Conservation (phyloP, 2,329 filamentous ascomycete genomes). For the Cytospora piceicola region DNA sequence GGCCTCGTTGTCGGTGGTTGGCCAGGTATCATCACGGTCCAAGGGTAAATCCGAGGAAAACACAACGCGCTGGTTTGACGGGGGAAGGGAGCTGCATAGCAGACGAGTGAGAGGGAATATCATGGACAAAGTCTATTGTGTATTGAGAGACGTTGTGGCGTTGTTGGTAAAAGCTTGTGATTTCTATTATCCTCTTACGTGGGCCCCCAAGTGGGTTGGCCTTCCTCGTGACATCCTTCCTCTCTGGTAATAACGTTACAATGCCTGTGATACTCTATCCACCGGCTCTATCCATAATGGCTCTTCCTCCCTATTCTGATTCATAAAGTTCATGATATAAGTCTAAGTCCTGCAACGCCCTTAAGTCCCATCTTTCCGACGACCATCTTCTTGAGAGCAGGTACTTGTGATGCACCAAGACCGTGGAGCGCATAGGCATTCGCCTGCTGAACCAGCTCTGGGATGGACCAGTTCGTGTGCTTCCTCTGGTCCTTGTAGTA, state of each 20-base stretch:
- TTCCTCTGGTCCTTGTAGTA: constrained; percentile 58
- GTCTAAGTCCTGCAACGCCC: constrained; percentile 52
- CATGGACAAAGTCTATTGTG: background rate
- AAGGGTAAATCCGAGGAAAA: no score
- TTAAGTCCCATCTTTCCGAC: constrained; percentile 63
- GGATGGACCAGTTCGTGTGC: constrained; percentile 47
- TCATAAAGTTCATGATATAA: constrained; percentile 37
- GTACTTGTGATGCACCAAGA: constrained; percentile 52
- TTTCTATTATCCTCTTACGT: background rate
- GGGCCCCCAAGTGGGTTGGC: background rate
- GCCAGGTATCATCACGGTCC: no score
- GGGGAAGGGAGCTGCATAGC: no score
- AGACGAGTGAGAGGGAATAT: no score
- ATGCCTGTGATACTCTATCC: background rate
- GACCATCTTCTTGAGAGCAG: constrained; percentile 50
- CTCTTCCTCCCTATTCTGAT: background rate
- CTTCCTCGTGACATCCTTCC: background rate
- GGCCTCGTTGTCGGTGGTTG: no score
- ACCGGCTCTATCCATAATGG: background rate
- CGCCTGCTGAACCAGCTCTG: constrained; percentile 52
- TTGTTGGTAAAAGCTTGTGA: background rate
- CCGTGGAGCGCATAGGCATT: constrained; percentile 55
- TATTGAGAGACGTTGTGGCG: background rate
- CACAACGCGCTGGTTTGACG: no score
- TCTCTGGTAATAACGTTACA: background rate